phyloP scores from a whole-genome alignment of 345 rosid genomes.

The Eucalyptus caleyi region DNA sequence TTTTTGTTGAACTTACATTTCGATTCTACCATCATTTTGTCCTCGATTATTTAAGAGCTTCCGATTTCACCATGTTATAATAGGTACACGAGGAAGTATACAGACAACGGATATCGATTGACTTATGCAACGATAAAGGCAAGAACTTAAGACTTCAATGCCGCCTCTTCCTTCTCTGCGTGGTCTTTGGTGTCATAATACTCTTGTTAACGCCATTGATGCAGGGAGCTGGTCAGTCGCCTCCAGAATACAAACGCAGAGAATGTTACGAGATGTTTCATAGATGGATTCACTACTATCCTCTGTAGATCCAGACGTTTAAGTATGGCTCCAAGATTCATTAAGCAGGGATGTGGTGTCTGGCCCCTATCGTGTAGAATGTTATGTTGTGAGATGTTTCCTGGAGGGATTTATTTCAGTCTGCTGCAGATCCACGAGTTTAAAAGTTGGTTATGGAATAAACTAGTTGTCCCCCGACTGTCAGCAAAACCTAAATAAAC shows the following conservation, averaged over 20 bases:
- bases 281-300: slow-evolving; percentile 21
- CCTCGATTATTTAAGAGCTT: neutral
- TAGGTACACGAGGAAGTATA: slow-evolving; percentile 2
- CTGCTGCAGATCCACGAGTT: no score
- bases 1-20: neutral
- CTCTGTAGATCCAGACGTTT: neutral
- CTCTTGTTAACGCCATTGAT: neutral
- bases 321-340: neutral
- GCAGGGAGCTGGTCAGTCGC: slow-evolving; percentile 17
- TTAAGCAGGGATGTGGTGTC: no score
- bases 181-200: neutral
- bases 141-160: neutral
- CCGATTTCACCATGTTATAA: neutral
- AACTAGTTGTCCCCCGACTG: no score
- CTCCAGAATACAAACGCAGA: slow-evolving; percentile 9
- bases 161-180: neutral
- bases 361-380: no score
- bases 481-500: no score
- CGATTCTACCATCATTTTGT: neutral
- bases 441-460: no score
- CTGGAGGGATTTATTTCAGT: no score
- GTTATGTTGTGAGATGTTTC: no score
- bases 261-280: slow-evolving; percentile 16
- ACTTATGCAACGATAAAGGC: slow-evolving; percentile 6
- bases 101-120: neutral